Evolutionary conservation across 164 flowering plant genomes (phyloP), one percentile per base, ranked within the genome.

Genomic region (Tetracentron sinense): DNA sequence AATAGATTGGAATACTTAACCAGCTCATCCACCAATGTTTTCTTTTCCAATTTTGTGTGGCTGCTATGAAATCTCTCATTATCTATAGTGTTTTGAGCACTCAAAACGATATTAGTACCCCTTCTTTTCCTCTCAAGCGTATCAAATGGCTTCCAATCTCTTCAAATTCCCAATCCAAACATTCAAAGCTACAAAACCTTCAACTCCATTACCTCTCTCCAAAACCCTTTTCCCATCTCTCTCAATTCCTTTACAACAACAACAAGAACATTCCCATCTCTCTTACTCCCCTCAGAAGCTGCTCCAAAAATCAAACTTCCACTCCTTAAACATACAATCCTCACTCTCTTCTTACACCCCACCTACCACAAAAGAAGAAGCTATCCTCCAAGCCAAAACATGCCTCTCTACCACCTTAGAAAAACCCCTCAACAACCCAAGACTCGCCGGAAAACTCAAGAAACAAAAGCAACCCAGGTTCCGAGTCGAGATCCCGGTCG

Each of bases 381-480:
- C 98, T 62, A 84, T 90, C 52, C 74, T 64, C 33, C 98, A 93
- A 77, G 97, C 94, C 68, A 87, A 80, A 58, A 79, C 86, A 54
- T 82, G 88, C 77, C 81, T 90, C 61, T 82, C 86, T 25, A 66
- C 78, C 68, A 68, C 88, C 65, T 65, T 90, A 47, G 79, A 81
- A 42, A 90, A 84, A 71, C 87, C 96, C 35, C 81, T 90, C 63
- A 85, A 85, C 82, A 87, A 81, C 71, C 83, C 85, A 42, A 84
- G 77, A 60, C 88, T 90, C 42, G 67, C 84, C 11, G 84, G 88
- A 6, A 82, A 83, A 54, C 77, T 89, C 74, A 92, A 82, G 84
- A 89, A 85, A 65, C 65, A 70, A 15, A 87, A 78, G 69, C 98
- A 85, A 46, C 87, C 85, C 27, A 80, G 83, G 48, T 80, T 81